A percentile compares a stretch with the other conserved stretches of the same genome.
Evolutionary conservation across 164 flowering plant genomes (phyloP).

Genomic region (Amborella trichopoda): DNA sequence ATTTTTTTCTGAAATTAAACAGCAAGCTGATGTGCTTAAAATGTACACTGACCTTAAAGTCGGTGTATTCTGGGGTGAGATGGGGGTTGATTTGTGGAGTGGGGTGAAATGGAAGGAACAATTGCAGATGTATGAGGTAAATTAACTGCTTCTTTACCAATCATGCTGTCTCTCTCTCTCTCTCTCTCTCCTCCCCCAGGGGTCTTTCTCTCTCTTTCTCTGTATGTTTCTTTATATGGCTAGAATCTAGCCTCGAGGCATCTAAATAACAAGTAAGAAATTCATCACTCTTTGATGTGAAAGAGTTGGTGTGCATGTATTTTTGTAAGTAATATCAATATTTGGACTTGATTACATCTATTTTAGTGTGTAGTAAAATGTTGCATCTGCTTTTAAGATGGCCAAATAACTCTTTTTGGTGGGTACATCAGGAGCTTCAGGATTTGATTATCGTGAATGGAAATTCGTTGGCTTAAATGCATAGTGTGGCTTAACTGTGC

Average conservation of each 20-base stretch:
- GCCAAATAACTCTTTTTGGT: no score
- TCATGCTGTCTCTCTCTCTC: neutral
- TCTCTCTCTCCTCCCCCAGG: neutral
- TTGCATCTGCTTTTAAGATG: no score
- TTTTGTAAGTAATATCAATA: no score
- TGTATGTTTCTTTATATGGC: neutral
- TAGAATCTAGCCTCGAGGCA: neutral
- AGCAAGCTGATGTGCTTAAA: conserved; percentile 66
- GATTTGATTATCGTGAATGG: no score
- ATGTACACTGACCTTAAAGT: conserved; percentile 70
- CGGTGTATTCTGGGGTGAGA: conserved; percentile 69
- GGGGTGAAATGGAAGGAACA: conserved; percentile 45
- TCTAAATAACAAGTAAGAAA: neutral
- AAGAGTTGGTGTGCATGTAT: no score
- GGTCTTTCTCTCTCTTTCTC: neutral
- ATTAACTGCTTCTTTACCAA: no score
- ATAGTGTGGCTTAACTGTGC: no score
- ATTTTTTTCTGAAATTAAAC: neutral
- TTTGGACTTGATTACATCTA: no score
- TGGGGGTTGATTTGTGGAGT: conserved; percentile 85
- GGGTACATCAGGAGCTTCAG: no score
- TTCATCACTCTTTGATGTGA: no score
- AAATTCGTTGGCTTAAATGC: no score
- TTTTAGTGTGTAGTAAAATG: no score
- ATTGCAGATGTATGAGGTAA: conserved; percentile 52